Base-by-base conservation (phyloP, 805 yeast species). In the Lachancea thermotolerans region DNA sequence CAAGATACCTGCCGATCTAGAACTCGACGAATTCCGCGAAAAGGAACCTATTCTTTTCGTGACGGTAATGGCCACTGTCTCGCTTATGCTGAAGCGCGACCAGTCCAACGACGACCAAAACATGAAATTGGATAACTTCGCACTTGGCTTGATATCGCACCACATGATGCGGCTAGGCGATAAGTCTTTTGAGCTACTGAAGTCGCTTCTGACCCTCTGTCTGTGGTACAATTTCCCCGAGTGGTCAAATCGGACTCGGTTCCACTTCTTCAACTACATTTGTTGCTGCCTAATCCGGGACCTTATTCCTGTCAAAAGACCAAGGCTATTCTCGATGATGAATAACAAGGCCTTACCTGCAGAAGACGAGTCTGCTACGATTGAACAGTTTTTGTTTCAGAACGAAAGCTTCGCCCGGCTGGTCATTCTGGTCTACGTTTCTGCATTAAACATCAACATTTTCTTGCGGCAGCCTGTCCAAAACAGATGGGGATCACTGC, bases 141-240 rank as follows among this genome's bases (percentile, higher is more conserved):
- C 83, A 14, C 59, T 79, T 16, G 69, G 70, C 54, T 57, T 77
- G 25, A 56, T 80, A 12, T 60, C 78, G 10, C 66, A 74, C 41
- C 90, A 87, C 55, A 73, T 82, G 10, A 64, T 88, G 64, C 72
- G 82, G 8, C 69, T 75, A 21, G 95, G 96, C 15, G 72, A 77
- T 45, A 89, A 86, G 65, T 73, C 81, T 6, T 64, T 80, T 14
- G 90, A 86, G 59, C 63, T 86, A 32, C 66, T 88, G 34, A 81
- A 82, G 59, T 67, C 81, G 15, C 66, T 85, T 41, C 58, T 84
- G 15, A 56, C 85, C 5, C 67, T 84, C 42, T 74, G 84, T 21
- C 62, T 82, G 27, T 89, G 95, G 95, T 88, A 87, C 59, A 85
- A 84, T 52, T 77, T 86, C 3, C 85, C 95, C 0, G 96, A 87